Evolutionary conservation across 495 filamentous ascomycete genomes (phyloP), one percentile per base, ranked within the genome.

Genomic region (Collariella sp.): DNA sequence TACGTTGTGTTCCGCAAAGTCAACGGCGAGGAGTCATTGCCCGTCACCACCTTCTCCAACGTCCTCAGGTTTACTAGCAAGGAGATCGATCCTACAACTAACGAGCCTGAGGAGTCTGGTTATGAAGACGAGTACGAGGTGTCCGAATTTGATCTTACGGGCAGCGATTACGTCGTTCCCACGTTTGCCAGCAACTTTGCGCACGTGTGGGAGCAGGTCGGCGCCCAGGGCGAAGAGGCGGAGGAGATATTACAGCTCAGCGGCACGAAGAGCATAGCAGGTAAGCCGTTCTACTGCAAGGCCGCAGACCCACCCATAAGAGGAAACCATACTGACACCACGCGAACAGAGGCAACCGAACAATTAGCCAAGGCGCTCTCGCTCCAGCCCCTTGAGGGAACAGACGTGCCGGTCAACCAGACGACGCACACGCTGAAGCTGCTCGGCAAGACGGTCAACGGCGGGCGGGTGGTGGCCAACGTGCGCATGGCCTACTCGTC

Each of bases 101-200:
- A 83, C 58, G 89, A 96, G 67, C 88, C 94, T 1, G 94, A 98
- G 64, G 89, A 95, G 13, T 76, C 68, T 40, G 93, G 94, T 34
- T 97, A 96, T 62, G 91, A 96, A 20, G 93, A 98, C 61, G 93
- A 98, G 70, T 98, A 98, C 67, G 86, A 96, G 71, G 89, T 96
- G 52, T 88, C 93, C 54, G 91, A 96, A 64, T 81, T 98, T 50
- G 94, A 97, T 45, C 79, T 98, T 48, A 79, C 79, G 29, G 91
- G 91, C 55, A 90, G 87, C 61, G 94, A 98, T 67, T 97, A 97
- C 69, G 80, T 97, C 49, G 81, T 93, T 50, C 94, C 94, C 12
- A 82, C 89, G 4, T 97, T 95, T 63, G 90, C 91, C 1, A 85
- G 89, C 66, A 94, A 87, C 75, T 98, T 97, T 70, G 88, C 88